Percentiles rank a stretch among this genome's conserved stretches.
Conservation (phyloP, 1,284 basidiomycete genomes). For the Trichosporon sp. region DNA sequence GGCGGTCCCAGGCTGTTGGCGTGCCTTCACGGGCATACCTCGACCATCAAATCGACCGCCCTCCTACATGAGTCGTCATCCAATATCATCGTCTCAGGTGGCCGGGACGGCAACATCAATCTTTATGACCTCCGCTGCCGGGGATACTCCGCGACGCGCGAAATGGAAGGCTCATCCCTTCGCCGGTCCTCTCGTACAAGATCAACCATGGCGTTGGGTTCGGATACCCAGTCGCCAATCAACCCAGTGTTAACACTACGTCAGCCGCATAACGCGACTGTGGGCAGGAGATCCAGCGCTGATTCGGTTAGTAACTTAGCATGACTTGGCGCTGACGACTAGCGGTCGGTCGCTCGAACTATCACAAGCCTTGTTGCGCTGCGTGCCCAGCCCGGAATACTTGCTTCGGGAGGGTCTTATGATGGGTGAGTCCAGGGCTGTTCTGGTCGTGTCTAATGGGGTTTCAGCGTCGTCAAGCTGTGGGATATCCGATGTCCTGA, state of each 20-base stretch:
- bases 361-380: constrained; percentile 55
- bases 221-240: neutral
- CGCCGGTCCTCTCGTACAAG: neutral
- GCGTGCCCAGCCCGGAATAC: constrained; percentile 47
- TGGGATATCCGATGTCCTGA: constrained; percentile 55
- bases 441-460: neutral
- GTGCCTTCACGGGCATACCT: constrained; percentile 51
- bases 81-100: constrained; percentile 50
- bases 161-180: neutral
- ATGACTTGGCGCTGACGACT: neutral
- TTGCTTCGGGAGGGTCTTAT: constrained; percentile 54
- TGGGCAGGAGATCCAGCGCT: neutral
- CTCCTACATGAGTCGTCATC: constrained; percentile 44
- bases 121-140: constrained; percentile 54
- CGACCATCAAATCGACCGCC: constrained; percentile 50
- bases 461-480: constrained; percentile 52
- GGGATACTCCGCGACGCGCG: constrained; percentile 26
- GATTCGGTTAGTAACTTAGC: neutral
- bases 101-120: constrained; percentile 56
- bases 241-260: constrained; percentile 27
- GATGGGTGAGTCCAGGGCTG: constrained; percentile 47
- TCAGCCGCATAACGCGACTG: constrained; percentile 28
- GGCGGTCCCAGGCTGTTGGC: constrained; percentile 39
- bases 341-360: constrained; percentile 49
- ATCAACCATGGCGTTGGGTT: neutral